A percentile compares a stretch with the other conserved stretches of the same genome.
Evolutionary conservation across 169 alveolate genomes (phyloP).

Genomic region (Plasmodium coatneyi): DNA sequence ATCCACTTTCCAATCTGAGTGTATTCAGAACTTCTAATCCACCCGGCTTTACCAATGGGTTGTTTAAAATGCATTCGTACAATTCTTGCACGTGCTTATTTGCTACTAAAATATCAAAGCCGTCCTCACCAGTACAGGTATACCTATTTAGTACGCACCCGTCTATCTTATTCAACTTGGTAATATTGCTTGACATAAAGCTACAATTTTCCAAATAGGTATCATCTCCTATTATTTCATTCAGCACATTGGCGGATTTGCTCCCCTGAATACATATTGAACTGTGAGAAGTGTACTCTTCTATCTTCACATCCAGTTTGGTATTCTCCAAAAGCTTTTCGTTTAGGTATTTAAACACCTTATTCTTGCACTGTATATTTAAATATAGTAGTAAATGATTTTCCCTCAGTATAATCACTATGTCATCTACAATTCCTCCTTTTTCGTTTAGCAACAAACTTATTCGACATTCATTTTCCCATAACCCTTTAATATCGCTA

Average conservation of each 20-base stretch:
- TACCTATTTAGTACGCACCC: slow-evolving; percentile 52
- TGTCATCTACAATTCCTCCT: slow-evolving; percentile 72
- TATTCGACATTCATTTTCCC: slow-evolving; percentile 77
- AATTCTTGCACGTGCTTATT: slow-evolving; percentile 29
- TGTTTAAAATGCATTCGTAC: slow-evolving; percentile 41
- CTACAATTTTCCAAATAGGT: slow-evolving; percentile 48
- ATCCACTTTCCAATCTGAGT: slow-evolving; percentile 74
- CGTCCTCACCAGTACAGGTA: slow-evolving; percentile 78
- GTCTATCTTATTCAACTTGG: slow-evolving; percentile 30
- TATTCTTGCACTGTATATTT: slow-evolving; percentile 70
- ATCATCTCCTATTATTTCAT: slow-evolving; percentile 32
- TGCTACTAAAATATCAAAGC: slow-evolving; percentile 68
- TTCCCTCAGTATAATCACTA: slow-evolving; percentile 47
- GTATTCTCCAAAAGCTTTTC: slow-evolving; percentile 45
- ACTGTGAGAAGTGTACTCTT: slow-evolving; percentile 63
- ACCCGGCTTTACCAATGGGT: slow-evolving; percentile 73
- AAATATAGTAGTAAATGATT: slow-evolving; percentile 56
- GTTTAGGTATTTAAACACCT: slow-evolving; percentile 57
- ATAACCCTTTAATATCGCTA: slow-evolving; percentile 71
- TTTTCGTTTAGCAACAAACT: slow-evolving; percentile 66
- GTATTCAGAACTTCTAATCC: slow-evolving; percentile 73
- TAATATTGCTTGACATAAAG: slow-evolving; percentile 66
- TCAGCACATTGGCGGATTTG: slow-evolving; percentile 52
- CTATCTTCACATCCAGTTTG: slow-evolving; percentile 46
- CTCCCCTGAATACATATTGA: slow-evolving; percentile 70